phyloP scores from a whole-genome alignment of 192 early-diverging fungal genomes.

The Coemansia sp. region DNA sequence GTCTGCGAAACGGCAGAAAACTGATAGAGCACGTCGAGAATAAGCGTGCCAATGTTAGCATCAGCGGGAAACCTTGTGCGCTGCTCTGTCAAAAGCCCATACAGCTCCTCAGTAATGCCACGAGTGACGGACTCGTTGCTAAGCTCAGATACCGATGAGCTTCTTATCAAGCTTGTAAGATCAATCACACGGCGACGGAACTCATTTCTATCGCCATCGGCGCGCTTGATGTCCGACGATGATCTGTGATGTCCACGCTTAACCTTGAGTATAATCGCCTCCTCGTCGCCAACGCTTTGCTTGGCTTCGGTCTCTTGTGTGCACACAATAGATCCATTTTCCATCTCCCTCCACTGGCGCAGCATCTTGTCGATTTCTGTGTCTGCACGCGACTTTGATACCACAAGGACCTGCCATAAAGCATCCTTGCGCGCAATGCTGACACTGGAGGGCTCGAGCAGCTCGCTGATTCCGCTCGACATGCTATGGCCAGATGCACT shows the following conservation, averaged over 20 bases:
- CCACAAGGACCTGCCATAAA: slow-evolving; percentile 55
- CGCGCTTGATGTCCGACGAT: slow-evolving; percentile 46
- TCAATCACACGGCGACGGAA: slow-evolving; percentile 54
- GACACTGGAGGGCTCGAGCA: slow-evolving; percentile 52
- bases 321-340: slow-evolving; percentile 41
- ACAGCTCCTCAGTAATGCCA: slow-evolving; percentile 50
- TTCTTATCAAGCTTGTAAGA: slow-evolving; percentile 39
- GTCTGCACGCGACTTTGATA: slow-evolving; percentile 54
- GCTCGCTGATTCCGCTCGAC: slow-evolving; percentile 55
- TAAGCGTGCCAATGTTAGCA: slow-evolving; percentile 44
- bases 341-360: slow-evolving; percentile 49
- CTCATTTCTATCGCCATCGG: slow-evolving; percentile 45
- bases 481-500: slow-evolving; percentile 52
- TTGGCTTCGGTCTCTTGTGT: slow-evolving; percentile 39
- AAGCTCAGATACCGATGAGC: slow-evolving; percentile 49
- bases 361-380: slow-evolving; percentile 53
- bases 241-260: slow-evolving; percentile 55
- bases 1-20: slow-evolving; percentile 56
- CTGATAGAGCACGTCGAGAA: slow-evolving; percentile 55
- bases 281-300: slow-evolving; percentile 43
- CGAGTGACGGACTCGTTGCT: slow-evolving; percentile 47
- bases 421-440: slow-evolving; percentile 54
- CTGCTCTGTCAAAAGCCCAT: slow-evolving; percentile 54
- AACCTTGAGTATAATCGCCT: slow-evolving; percentile 56
- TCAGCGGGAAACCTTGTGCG: slow-evolving; percentile 48